Evolutionary conservation across 2,329 filamentous ascomycete species (phyloP), one percentile per base, ranked within the genome.

Genomic region (Whalleya microplaca): DNA sequence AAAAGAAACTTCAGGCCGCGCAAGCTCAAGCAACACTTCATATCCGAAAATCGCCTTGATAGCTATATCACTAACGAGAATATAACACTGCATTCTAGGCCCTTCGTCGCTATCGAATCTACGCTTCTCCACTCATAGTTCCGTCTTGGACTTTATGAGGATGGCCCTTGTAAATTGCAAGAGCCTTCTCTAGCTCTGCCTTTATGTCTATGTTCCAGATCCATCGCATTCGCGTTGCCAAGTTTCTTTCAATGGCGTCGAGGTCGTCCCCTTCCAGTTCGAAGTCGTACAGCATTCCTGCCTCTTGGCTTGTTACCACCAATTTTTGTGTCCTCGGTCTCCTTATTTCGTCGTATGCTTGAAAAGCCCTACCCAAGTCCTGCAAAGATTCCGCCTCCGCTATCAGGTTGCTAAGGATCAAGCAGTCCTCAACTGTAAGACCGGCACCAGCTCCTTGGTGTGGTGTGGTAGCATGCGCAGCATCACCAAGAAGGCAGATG

Each of bases 381-480:
- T 64, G 54, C 0, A 63, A 56, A 0, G 59, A 69, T 0, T 60
- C 63, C 0, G 74, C 73, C 32, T 79, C 73, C 0, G 74, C 76
- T 0, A 87, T 70, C 0, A 86, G 66, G 2, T 76, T 73, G 0
- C 77, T 75, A 1, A 70, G 62, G 9, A 68, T 51, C n/a, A 61
- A 65, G 55, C 60, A 59, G 55, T 85, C 82, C 60, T 85, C 81
- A 54, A 87, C 80, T 1, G 80, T 82, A 64, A 86, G 78, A 1
- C 82, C 83, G 0, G 82, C 80, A 2, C 85, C 85, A 1, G 84
- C 79, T 0, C 84, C 85, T 42, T 85, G 81, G 41, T 84, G 81
- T 0, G 85, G 85, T 0, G 84, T 82, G 41, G 82, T 82, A 0
- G 84, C 84, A 66, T 88, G 85, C 0, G 85, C 86, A 0, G 85